Evolutionary conservation across 2,329 filamentous ascomycete species (phyloP), one percentile per base, ranked within the genome.

Genomic region (Colletotrichum sublineola): DNA sequence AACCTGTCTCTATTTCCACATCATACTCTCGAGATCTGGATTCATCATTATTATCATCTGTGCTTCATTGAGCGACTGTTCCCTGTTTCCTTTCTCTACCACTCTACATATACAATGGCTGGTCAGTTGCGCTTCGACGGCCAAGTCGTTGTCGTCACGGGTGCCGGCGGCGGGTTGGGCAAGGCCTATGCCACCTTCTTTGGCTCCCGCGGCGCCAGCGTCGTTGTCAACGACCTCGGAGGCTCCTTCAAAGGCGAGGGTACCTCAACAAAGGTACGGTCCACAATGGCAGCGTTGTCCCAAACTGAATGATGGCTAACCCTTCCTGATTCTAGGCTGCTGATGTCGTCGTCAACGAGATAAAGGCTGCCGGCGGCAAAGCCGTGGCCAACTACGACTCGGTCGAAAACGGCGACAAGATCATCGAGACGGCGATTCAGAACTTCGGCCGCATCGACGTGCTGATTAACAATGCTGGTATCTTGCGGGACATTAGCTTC

Each of bases 311-410:
- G 3, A 4, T 46, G 36, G 58, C 77, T 81, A 70, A 82, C 77
- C 60, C 58, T 29, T 67, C 38, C 53, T 46, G 53, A 61, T 31
- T 57, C 36, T 74, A 96, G 93, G 92, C 93, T 75, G 94, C 94
- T 78, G 94, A 97, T 88, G 89, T 92, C 58, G 93, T 96, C 72
- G 93, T 96, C 81, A 86, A 94, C 77, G 92, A 94, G 85, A 96
- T 96, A 84, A 95, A 92, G 84, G 88, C 91, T 80, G 93, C 92
- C 65, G 96, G 96, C 82, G 96, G 96, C 82, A 97, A 97, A 84
- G 96, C 96, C 73, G 95, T 97, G 62, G 95, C 96, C 83, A 98
- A 98, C 89, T 98, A 98, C 88, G 93, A 99, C 86, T 91, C 90
- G 82, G 96, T 97, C 84, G 94, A 96, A 86, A 89, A 96, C 79